phyloP scores from a whole-genome alignment of 1,139 yeast species.

The Zhuliangozyma parablackwelliae region DNA sequence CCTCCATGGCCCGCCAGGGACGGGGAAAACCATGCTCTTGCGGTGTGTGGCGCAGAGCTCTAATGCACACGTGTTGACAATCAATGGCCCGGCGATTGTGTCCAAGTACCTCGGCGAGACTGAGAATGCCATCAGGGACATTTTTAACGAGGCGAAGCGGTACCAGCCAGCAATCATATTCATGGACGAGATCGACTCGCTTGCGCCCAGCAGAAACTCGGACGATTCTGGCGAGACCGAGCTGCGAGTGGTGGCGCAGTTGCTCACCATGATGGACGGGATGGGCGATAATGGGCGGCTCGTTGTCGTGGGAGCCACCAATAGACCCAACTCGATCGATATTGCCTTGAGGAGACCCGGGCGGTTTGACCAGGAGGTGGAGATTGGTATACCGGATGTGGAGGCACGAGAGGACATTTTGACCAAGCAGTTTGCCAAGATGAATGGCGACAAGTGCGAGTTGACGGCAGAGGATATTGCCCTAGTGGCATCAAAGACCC shows the following conservation, averaged over 20 bases:
- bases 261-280: slow-evolving; percentile 86
- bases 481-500: slow-evolving; percentile 61
- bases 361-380: slow-evolving; percentile 82
- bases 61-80: slow-evolving; percentile 76
- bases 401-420: slow-evolving; percentile 65
- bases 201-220: slow-evolving; percentile 75
- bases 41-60: slow-evolving; percentile 71
- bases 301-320: slow-evolving; percentile 78
- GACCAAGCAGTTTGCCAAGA: slow-evolving; percentile 52
- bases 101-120: slow-evolving; percentile 94
- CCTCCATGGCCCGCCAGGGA: slow-evolving; percentile 95
- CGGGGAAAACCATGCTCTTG: slow-evolving; percentile 90
- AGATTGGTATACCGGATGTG: slow-evolving; percentile 72
- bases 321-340: slow-evolving; percentile 77
- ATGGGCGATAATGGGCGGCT: slow-evolving; percentile 66
- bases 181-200: slow-evolving; percentile 88
- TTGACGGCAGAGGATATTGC: slow-evolving; percentile 51
- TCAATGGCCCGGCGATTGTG: slow-evolving; percentile 88
- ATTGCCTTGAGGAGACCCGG: slow-evolving; percentile 56
- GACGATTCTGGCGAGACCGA: slow-evolving; percentile 91
- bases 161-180: slow-evolving; percentile 85
- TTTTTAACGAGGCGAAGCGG: slow-evolving; percentile 76
- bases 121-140: slow-evolving; percentile 74
- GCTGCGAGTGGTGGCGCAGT: slow-evolving; percentile 82
- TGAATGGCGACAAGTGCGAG: slow-evolving; percentile 53